A percentile compares a stretch with the other conserved stretches of the same genome.
phyloP scores from a whole-genome alignment of 441 rosid genomes.

The Heliophila coronopifolia region DNA sequence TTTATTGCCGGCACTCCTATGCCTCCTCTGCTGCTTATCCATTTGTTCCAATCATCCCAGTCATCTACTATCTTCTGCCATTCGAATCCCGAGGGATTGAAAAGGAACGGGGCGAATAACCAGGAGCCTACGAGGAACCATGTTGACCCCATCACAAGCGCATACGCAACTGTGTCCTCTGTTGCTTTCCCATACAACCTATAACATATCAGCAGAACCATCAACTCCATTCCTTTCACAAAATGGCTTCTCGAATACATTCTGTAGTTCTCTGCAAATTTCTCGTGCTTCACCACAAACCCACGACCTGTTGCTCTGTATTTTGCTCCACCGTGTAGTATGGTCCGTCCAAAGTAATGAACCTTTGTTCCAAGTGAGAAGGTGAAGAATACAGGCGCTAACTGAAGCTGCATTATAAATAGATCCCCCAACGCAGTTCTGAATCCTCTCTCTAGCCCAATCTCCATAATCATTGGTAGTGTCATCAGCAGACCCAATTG shows the following conservation, averaged over 20 bases:
- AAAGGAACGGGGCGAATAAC: constrained; percentile 79
- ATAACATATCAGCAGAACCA: constrained; percentile 69
- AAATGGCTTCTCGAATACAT: constrained; percentile 95
- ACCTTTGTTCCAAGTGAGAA: constrained; percentile 93
- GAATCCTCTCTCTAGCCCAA: constrained; percentile 91
- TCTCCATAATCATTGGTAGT: constrained; percentile 95
- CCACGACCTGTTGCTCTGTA: constrained; percentile 99
- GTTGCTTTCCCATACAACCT: constrained; percentile 53
- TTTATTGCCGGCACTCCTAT: constrained; percentile 84
- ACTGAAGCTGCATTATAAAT: constrained; percentile 90
- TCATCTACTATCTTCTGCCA: constrained; percentile 97
- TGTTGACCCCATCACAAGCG: constrained; percentile 57
- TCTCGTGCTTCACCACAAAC: constrained; percentile 86
- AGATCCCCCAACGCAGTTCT: constrained; percentile 76
- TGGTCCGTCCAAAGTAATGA: constrained; percentile 81
- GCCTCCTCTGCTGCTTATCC: constrained; percentile 89
- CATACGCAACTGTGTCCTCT: constrained; percentile 31
- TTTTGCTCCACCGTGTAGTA: constrained; percentile 90
- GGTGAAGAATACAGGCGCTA: constrained; percentile 84
- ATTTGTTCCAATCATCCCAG: constrained; percentile 91
- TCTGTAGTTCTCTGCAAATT: constrained; percentile 90
- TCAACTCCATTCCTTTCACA: constrained; percentile 73
- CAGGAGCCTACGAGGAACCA: constrained; percentile 87
- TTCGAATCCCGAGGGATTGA: constrained; percentile 85
- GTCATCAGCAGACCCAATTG: constrained; percentile 77